These are phyloP conservation scores for Coemansia reversa DNA, from an alignment of 192 early-diverging fungal genomes.

Conservation along the genomic window DNA sequence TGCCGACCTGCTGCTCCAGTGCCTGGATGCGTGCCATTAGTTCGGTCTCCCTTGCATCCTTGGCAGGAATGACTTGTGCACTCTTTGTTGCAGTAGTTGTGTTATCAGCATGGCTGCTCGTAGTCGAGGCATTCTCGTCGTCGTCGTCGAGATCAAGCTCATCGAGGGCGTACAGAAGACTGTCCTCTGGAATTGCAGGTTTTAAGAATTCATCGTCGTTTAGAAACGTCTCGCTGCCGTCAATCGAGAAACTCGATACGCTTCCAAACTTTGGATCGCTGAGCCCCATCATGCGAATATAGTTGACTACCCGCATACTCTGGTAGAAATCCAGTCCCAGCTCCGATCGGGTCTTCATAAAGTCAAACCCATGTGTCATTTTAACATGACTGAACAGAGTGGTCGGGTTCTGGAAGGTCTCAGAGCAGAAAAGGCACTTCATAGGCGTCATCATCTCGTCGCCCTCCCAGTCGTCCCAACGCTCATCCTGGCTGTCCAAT, in stretches of 20 bases:
- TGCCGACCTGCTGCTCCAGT: conserved; percentile 57
- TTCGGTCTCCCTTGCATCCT: conserved; percentile 55
- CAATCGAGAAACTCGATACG: conserved; percentile 41
- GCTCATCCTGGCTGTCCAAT: conserved; percentile 58
- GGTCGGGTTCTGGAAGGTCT: conserved; percentile 51
- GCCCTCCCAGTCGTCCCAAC: conserved; percentile 72
- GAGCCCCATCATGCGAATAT: conserved; percentile 46
- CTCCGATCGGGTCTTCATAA: conserved; percentile 47
- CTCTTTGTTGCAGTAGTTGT: conserved; percentile 20
- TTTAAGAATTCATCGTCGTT: conserved; percentile 66
- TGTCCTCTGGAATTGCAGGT: conserved; percentile 67
- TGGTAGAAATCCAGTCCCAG: conserved; percentile 82
- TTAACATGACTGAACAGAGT: conserved; percentile 65
- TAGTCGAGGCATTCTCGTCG: conserved; percentile 15
- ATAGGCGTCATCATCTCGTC: conserved; percentile 58
- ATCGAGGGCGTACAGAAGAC: conserved; percentile 71
- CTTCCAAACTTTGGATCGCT: conserved; percentile 26
- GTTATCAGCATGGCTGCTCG: conserved; percentile 13
- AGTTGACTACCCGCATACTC: conserved; percentile 59
- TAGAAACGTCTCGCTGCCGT: conserved; percentile 59
- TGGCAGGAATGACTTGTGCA: conserved; percentile 10
- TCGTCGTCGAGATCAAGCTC: conserved; percentile 63
- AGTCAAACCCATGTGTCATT: conserved; percentile 66
- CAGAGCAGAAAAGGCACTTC: conserved; percentile 73
- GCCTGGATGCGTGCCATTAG: conserved; percentile 56